phyloP scores from a whole-genome alignment of 2,329 filamentous ascomycete genomes.

The Ophiostoma novo-ulmi region DNA sequence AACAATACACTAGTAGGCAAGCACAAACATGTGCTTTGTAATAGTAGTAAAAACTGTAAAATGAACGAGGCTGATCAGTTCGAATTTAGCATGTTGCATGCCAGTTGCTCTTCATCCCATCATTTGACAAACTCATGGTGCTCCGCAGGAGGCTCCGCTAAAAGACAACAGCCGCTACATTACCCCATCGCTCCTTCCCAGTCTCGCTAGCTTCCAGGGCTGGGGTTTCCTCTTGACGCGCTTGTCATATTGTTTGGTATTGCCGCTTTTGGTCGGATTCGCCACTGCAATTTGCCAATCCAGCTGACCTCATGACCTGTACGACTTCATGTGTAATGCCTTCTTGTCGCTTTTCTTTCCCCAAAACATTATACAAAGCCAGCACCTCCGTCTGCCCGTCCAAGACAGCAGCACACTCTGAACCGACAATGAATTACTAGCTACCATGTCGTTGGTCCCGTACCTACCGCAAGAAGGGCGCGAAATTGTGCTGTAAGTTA shows the following conservation, averaged over 20 bases:
- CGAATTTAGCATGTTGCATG: not conserved
- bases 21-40: no score
- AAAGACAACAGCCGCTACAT: not conserved
- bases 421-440: not conserved
- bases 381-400: not conserved
- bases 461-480: conserved; percentile 68
- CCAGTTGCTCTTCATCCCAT: not conserved
- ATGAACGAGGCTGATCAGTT: no score
- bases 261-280: not conserved
- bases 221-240: not conserved
- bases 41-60: no score
- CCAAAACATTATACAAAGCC: not conserved
- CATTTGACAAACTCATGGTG: not conserved
- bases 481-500: conserved; percentile 70
- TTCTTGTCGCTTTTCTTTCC: not conserved
- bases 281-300: conserved; percentile 6
- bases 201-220: not conserved
- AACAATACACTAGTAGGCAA: no score
- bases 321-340: not conserved
- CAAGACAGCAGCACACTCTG: not conserved
- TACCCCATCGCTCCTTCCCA: conserved; percentile 1
- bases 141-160: conserved; percentile 1
- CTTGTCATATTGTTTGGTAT: conserved; percentile 5
- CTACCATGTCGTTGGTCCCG: conserved; percentile 63
- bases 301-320: conserved; percentile 2